These are phyloP conservation scores for Boletus rex-veris DNA, from an alignment of 768 basidiomycete species.

Conservation along the genomic window DNA sequence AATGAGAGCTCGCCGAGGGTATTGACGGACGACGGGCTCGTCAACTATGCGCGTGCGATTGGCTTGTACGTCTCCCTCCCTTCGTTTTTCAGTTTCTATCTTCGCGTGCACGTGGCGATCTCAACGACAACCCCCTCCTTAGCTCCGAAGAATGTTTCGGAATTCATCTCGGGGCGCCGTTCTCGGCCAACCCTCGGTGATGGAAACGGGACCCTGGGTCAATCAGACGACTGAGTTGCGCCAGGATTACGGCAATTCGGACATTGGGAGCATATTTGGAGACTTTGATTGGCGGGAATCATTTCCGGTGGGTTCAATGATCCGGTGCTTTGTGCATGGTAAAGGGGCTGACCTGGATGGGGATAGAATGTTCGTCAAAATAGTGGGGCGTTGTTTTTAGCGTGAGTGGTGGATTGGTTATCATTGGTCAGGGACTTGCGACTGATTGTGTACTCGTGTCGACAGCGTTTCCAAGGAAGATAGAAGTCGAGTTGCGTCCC, in stretches of 20 bases:
- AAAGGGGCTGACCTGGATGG: not conserved
- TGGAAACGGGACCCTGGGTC: constrained; percentile 37
- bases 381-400: constrained; percentile 53
- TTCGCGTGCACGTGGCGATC: not conserved
- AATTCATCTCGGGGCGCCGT: constrained; percentile 35
- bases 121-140: constrained; percentile 11
- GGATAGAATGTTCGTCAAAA: constrained; percentile 48
- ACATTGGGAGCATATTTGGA: constrained; percentile 44
- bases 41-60: constrained; percentile 58
- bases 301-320: constrained; percentile 37
- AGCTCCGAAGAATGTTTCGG: constrained; percentile 39
- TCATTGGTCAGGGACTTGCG: not conserved
- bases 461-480: constrained; percentile 48
- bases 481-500: constrained; percentile 11
- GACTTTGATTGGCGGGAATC: constrained; percentile 44
- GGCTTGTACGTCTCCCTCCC: constrained; percentile 48
- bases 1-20: constrained; percentile 55
- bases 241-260: constrained; percentile 38
- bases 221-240: constrained; percentile 45
- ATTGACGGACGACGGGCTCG: constrained; percentile 50
- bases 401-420: constrained; percentile 35
- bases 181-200: constrained; percentile 45
- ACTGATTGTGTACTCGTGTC: not conserved
- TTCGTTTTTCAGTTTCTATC: too few relatives aligned
- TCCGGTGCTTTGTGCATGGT: too few relatives aligned